Conservation (phyloP, 1,284 basidiomycete species). For the Melampsora americana region DNA sequence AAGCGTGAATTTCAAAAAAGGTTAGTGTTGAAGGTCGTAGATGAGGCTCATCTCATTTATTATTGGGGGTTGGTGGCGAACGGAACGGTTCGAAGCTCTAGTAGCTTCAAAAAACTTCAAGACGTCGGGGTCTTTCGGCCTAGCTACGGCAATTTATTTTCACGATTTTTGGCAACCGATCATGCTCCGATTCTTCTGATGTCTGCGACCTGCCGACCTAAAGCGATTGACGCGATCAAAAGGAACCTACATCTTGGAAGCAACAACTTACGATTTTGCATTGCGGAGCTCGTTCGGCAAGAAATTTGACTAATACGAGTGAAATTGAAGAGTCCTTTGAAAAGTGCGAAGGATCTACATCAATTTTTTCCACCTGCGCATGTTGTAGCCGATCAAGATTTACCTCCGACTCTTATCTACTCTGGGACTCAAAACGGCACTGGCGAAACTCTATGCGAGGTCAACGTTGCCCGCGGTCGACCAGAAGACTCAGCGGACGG, state of each 20-base stretch:
- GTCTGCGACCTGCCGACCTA: constrained; percentile 8
- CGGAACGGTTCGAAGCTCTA: neutral
- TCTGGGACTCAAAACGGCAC: neutral
- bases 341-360: neutral
- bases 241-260: neutral
- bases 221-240: constrained; percentile 14
- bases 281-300: neutral
- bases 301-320: constrained; percentile 7
- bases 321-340: neutral
- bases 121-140: neutral
- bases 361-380: neutral
- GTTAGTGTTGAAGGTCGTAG: neutral
- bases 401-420: constrained; percentile 11
- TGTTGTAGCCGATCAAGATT: neutral
- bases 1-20: neutral
- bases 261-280: no score
- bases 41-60: neutral
- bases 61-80: neutral
- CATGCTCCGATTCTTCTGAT: constrained; percentile 6
- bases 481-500: neutral
- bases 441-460: neutral
- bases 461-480: neutral
- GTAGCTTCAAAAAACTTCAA: neutral
- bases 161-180: neutral
- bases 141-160: constrained; percentile 8